phyloP scores from a whole-genome alignment of 2,329 filamentous ascomycete species.

The Berkeleyomyces basicola region DNA sequence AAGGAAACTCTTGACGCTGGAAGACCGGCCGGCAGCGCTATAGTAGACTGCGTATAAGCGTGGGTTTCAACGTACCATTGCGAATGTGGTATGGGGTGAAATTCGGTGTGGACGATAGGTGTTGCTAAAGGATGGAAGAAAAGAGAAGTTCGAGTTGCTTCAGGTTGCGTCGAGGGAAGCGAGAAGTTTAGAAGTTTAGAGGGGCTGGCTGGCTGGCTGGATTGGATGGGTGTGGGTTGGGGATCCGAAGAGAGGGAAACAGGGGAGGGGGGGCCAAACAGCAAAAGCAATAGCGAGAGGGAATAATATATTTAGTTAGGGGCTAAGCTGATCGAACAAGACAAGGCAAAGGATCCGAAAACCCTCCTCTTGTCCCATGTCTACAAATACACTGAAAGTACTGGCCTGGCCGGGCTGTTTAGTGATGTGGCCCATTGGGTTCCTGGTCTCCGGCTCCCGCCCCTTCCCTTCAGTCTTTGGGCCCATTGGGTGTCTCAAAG shows the following conservation, averaged over 20 bases:
- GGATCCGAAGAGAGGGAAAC: background rate
- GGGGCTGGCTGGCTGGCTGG: background rate
- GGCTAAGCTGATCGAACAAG: conserved; percentile 1
- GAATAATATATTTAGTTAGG: conserved; percentile 3
- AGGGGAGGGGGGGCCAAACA: background rate
- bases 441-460: background rate
- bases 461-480: background rate
- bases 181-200: background rate
- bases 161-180: background rate
- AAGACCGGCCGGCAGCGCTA: background rate
- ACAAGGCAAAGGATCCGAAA: conserved; percentile 1
- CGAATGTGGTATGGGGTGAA: background rate
- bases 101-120: too few relatives aligned
- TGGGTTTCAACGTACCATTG: conserved; percentile 11
- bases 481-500: background rate
- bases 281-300: background rate
- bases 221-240: background rate
- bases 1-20: background rate
- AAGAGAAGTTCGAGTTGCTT: background rate
- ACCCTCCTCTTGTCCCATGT: background rate
- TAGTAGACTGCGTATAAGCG: too few relatives aligned
- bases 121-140: background rate
- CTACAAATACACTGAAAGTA: background rate
- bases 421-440: background rate
- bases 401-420: background rate